Evolutionary conservation across 2,329 filamentous ascomycete species (phyloP).

Genomic region (Pseudogymnoascus pannorum): DNA sequence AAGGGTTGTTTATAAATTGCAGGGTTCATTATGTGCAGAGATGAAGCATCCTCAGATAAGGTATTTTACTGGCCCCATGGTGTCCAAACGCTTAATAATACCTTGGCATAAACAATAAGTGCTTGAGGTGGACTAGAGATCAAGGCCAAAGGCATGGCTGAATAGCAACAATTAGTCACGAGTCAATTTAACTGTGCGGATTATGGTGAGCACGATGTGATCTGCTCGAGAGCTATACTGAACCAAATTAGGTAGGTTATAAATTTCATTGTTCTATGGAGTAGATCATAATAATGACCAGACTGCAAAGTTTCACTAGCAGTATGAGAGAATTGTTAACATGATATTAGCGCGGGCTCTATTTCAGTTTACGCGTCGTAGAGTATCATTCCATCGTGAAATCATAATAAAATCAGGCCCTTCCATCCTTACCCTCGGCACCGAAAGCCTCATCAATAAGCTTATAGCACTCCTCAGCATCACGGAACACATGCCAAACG

Average conservation of each 20-base stretch:
- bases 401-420: slow-evolving; percentile 1
- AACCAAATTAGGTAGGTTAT: neutral
- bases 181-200: neutral
- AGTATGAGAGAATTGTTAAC: neutral
- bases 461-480: slow-evolving; percentile 57
- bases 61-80: neutral
- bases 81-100: neutral
- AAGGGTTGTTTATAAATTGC: neutral
- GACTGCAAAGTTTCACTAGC: neutral
- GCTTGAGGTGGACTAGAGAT: neutral
- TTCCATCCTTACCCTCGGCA: neutral
- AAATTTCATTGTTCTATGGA: neutral
- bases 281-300: neutral
- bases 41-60: neutral
- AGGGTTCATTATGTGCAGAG: neutral
- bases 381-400: slow-evolving; percentile 3
- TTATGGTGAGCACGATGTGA: neutral
- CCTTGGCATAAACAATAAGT: no score
- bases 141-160: neutral
- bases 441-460: slow-evolving; percentile 29
- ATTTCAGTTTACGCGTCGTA: neutral
- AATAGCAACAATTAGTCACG: no score
- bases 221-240: neutral
- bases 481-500: slow-evolving; percentile 76
- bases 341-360: neutral